Evolutionary conservation across 2,329 filamentous ascomycete genomes (phyloP).

Genomic region (Fusarium buxicola): DNA sequence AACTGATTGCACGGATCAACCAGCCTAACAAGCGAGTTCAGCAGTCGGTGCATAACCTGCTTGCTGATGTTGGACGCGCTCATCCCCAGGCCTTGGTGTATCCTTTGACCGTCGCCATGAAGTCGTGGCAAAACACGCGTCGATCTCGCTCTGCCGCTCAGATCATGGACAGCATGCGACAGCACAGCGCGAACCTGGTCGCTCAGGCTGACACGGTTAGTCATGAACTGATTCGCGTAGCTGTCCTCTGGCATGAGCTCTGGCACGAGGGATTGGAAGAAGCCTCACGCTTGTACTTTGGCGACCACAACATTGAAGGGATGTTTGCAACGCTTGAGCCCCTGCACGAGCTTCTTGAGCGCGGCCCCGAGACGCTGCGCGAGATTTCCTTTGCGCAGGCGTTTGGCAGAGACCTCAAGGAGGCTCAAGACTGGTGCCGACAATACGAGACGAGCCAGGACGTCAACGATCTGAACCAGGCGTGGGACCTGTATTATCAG

Average conservation of each 20-base stretch:
- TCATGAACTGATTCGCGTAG: constrained; percentile 95
- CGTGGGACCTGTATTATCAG: constrained; percentile 99
- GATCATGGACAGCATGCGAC: constrained; percentile 98
- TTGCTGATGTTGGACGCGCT: constrained; percentile 91
- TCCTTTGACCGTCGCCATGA: constrained; percentile 97
- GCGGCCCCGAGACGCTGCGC: constrained; percentile 89
- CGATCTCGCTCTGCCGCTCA: constrained; percentile 88
- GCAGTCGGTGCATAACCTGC: constrained; percentile 88
- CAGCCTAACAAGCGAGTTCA: constrained; percentile 92
- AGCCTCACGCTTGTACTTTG: constrained; percentile 95
- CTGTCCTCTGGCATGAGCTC: constrained; percentile 97
- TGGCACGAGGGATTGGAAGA: constrained; percentile 99
- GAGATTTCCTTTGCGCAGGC: constrained; percentile 98
- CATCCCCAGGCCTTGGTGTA: constrained; percentile 98
- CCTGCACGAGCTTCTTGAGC: constrained; percentile 90
- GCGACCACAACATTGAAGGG: constrained; percentile 95
- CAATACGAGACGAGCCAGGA: constrained; percentile 91
- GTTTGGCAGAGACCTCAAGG: constrained; percentile 93
- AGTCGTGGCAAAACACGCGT: constrained; percentile 83
- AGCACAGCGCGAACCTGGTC: constrained; percentile 91
- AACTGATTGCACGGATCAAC: constrained; percentile 97
- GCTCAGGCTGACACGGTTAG: constrained; percentile 96
- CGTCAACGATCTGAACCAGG: constrained; percentile 94
- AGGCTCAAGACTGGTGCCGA: constrained; percentile 95
- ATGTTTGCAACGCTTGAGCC: constrained; percentile 95